phyloP scores from a whole-genome alignment of 192 early-diverging fungal species.

The Rhizophagus clarus region DNA sequence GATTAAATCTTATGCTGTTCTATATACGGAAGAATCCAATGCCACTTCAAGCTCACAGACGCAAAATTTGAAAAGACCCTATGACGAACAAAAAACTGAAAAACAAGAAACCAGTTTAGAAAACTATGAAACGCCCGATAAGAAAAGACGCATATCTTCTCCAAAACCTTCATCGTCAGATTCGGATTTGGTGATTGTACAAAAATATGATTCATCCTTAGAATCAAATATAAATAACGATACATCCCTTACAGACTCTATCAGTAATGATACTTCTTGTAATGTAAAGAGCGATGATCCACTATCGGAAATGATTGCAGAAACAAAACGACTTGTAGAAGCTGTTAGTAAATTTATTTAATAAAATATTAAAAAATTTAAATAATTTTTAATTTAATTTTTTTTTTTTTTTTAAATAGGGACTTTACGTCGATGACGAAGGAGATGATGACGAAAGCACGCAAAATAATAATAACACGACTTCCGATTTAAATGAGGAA shows the following conservation, averaged over 20 bases:
- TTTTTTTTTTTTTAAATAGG: background rate
- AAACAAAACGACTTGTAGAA: slow-evolving; percentile 6
- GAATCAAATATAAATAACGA: background rate
- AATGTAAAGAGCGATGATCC: background rate
- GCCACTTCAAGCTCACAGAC: background rate
- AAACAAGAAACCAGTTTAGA: background rate
- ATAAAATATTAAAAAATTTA: background rate
- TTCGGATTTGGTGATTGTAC: background rate
- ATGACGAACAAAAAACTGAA: background rate
- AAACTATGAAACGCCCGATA: background rate
- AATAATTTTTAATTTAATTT: background rate
- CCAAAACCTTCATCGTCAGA: background rate
- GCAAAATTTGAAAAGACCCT: background rate
- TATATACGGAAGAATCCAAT: background rate
- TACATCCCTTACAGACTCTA: background rate
- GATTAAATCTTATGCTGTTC: background rate
- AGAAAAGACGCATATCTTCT: background rate
- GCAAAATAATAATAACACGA: background rate
- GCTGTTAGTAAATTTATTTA: background rate
- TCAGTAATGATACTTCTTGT: background rate
- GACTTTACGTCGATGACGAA: background rate
- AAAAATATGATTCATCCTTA: background rate
- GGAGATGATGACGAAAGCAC: background rate
- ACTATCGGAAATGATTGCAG: background rate
- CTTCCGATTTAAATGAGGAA: background rate